These are phyloP conservation scores for Pisolithus thermaeus DNA, from an alignment of 1,284 basidiomycete genomes.

Conservation along the genomic window DNA sequence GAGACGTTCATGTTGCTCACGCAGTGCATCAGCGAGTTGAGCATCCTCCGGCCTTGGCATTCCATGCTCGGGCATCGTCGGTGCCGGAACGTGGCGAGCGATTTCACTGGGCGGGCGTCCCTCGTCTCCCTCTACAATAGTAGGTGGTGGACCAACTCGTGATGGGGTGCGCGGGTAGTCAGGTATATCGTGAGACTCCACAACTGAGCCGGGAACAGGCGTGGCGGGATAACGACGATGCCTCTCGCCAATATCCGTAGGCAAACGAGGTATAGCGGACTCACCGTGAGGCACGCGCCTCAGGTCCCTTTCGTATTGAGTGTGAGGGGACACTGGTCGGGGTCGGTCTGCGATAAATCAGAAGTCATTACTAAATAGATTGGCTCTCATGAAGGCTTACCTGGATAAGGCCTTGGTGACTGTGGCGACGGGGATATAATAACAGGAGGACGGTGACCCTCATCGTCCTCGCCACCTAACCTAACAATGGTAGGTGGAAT, in stretches of 20 bases:
- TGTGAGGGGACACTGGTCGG: conserved; percentile 10
- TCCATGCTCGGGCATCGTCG: conserved; percentile 8
- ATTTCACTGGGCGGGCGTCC: conserved; percentile 20
- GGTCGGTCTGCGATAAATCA: conserved; percentile 15
- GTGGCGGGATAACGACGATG: neutral
- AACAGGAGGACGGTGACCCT: neutral
- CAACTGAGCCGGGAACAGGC: neutral
- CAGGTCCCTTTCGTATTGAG: conserved; percentile 6
- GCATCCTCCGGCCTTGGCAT: conserved; percentile 3
- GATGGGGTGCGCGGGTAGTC: conserved; percentile 8
- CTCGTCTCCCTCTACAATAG: conserved; percentile 14
- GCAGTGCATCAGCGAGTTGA: conserved; percentile 44
- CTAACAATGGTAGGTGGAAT: conserved; percentile 27
- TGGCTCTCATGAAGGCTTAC: conserved; percentile 11
- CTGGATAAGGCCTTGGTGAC: conserved; percentile 2
- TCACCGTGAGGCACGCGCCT: conserved; percentile 9
- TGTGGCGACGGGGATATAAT: conserved; percentile 2
- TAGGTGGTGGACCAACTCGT: conserved; percentile 11
- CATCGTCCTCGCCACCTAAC: conserved; percentile 15
- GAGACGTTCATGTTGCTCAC: conserved; percentile 48
- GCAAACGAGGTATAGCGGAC: conserved; percentile 8
- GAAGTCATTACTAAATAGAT: neutral
- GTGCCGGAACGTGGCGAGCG: conserved; percentile 18
- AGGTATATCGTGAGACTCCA: neutral
- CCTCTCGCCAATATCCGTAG: conserved; percentile 5